Conservation (phyloP, 805 yeast genomes). For the Blastobotrys robertii region DNA sequence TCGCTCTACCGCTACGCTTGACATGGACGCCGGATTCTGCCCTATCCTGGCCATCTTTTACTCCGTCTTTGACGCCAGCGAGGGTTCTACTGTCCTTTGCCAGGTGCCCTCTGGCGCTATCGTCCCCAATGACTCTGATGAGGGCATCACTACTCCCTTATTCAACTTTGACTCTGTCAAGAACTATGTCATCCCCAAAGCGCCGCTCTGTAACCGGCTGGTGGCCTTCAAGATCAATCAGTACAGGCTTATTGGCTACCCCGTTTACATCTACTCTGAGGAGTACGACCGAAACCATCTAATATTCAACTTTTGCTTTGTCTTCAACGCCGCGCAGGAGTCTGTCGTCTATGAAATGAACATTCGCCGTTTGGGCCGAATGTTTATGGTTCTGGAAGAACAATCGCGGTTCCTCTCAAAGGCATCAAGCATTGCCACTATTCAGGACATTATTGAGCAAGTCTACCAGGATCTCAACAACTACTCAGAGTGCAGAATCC, state of each 20-base stretch:
- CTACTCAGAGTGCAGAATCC: slow-evolving; percentile 92
- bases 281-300: slow-evolving; percentile 85
- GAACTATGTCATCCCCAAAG: slow-evolving; percentile 89
- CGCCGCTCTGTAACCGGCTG: slow-evolving; percentile 75
- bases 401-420: slow-evolving; percentile 69
- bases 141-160: slow-evolving; percentile 15
- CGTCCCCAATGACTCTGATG: slow-evolving; percentile 25
- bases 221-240: slow-evolving; percentile 63
- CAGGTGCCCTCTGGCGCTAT: slow-evolving; percentile 81
- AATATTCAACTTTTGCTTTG: slow-evolving; percentile 87
- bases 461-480: slow-evolving; percentile 90
- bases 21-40: slow-evolving; percentile 11
- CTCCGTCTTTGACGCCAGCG: slow-evolving; percentile 89
- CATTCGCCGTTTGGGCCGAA: slow-evolving; percentile 70
- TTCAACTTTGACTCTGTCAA: slow-evolving; percentile 79
- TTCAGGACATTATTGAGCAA: slow-evolving; percentile 76
- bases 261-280: slow-evolving; percentile 67
- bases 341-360: slow-evolving; percentile 65
- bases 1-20: too few relatives aligned
- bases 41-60: slow-evolving; percentile 87
- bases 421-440: slow-evolving; percentile 30
- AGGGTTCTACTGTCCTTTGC: slow-evolving; percentile 84
- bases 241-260: slow-evolving; percentile 74
- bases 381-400: slow-evolving; percentile 86
- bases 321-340: slow-evolving; percentile 73